These are phyloP conservation scores for Echria macrotheca DNA, from an alignment of 495 filamentous ascomycete species.

Conservation along the genomic window DNA sequence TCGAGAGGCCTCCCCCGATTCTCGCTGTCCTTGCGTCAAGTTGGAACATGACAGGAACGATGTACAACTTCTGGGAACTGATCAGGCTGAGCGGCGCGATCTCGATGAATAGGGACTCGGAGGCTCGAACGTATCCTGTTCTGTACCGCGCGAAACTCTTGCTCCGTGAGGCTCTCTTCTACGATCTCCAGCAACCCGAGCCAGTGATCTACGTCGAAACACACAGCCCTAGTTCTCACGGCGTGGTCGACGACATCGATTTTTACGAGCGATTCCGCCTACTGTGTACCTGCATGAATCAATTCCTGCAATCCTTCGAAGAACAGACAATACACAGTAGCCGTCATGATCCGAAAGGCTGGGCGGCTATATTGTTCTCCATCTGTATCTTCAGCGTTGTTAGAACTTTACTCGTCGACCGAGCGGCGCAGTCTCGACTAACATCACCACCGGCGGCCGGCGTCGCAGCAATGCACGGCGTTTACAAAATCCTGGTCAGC, in stretches of 20 bases:
- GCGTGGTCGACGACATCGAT: conserved; percentile 38
- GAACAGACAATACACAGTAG: conserved; percentile 31
- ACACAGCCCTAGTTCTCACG: conserved; percentile 29
- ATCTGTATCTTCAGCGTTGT: conserved; percentile 48
- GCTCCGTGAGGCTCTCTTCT: conserved; percentile 45
- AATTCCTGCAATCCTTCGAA: conserved; percentile 45
- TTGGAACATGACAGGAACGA: conserved; percentile 40
- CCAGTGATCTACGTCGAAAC: conserved; percentile 41
- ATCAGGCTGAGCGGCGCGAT: conserved; percentile 39
- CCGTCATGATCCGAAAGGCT: conserved; percentile 34
- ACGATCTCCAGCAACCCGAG: conserved; percentile 43
- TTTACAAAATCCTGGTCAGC: conserved; percentile 42
- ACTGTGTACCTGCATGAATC: conserved; percentile 42
- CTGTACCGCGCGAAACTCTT: conserved; percentile 45
- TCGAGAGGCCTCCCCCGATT: conserved; percentile 38
- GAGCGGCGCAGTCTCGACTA: conserved; percentile 31
- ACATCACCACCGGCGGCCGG: conserved; percentile 29
- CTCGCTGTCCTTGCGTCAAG: conserved; percentile 41
- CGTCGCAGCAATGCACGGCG: conserved; percentile 39
- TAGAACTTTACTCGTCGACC: conserved; percentile 40
- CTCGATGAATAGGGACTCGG: conserved; percentile 36
- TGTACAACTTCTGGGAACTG: conserved; percentile 43
- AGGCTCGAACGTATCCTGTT: conserved; percentile 37
- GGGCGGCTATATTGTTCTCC: conserved; percentile 43
- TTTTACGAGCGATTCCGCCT: conserved; percentile 39